phyloP scores from a whole-genome alignment of 345 rosid species.

The Gossypium stocksii region DNA sequence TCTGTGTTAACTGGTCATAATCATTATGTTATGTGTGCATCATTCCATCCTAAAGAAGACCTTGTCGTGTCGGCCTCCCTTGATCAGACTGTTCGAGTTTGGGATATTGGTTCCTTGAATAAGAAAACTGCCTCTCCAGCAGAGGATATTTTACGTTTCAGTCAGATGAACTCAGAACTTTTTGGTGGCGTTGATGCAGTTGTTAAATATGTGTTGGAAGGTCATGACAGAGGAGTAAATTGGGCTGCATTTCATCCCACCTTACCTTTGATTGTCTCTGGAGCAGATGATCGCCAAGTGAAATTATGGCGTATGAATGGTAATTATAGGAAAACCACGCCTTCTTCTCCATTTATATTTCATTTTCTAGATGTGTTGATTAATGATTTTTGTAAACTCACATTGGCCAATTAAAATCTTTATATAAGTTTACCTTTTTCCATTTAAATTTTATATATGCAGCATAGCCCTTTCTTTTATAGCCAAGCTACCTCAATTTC shows the following conservation, averaged over 20 bases:
- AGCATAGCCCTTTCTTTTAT: background rate
- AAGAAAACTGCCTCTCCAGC: slow-evolving; percentile 90
- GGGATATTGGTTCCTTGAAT: slow-evolving; percentile 90
- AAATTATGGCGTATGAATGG: slow-evolving; percentile 99
- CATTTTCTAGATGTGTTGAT: background rate
- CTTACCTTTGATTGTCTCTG: slow-evolving; percentile 91
- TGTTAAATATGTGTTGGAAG: slow-evolving; percentile 94
- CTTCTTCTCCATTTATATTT: background rate
- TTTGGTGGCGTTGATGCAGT: slow-evolving; percentile 95
- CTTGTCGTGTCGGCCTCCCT: slow-evolving; percentile 93
- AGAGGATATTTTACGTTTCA: slow-evolving; percentile 79
- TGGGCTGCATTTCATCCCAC: slow-evolving; percentile 99
- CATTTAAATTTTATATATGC: background rate
- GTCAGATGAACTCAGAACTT: slow-evolving; percentile 89
- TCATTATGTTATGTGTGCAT: slow-evolving; percentile 98
- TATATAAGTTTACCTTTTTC: background rate
- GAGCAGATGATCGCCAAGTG: slow-evolving; percentile 98
- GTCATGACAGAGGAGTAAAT: slow-evolving; percentile 97
- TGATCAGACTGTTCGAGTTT: slow-evolving; percentile 96
- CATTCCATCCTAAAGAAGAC: slow-evolving; percentile 95
- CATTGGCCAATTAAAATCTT: background rate
- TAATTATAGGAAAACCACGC: slow-evolving; percentile 17
- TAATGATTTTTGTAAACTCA: background rate
- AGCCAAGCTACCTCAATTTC: background rate
- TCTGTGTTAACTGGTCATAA: slow-evolving; percentile 96